phyloP scores from a whole-genome alignment of 306 rosid species.

The Clitoria ternatea region DNA sequence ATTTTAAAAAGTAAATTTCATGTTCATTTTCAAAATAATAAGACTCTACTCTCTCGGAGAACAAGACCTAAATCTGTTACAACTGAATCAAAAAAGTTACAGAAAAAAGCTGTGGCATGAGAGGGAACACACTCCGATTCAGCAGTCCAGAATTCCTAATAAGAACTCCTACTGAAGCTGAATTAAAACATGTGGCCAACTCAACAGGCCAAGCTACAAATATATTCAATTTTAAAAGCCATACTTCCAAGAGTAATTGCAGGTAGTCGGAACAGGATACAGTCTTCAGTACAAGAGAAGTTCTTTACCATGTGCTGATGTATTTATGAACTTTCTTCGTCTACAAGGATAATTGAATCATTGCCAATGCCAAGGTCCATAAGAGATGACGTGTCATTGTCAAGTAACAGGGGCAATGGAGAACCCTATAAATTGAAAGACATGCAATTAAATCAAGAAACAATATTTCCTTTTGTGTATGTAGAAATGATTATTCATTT shows the following conservation, averaged over 20 bases:
- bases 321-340: slow-evolving; percentile 57
- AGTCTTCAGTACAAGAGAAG: slow-evolving; percentile 3
- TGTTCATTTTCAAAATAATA: neutral
- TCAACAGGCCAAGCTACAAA: neutral
- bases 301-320: neutral
- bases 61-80: slow-evolving; percentile 1
- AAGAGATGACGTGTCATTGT: slow-evolving; percentile 68
- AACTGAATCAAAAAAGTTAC: neutral
- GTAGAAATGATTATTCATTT: neutral
- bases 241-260: neutral
- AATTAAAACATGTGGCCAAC: slow-evolving; percentile 6
- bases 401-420: slow-evolving; percentile 72
- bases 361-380: slow-evolving; percentile 70
- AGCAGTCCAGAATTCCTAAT: neutral
- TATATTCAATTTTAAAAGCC: neutral
- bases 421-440: slow-evolving; percentile 55
- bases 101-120: neutral
- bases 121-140: neutral
- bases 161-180: neutral
- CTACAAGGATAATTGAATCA: slow-evolving; percentile 66
- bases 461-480: neutral
- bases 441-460: slow-evolving; percentile 16
- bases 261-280: slow-evolving; percentile 10
- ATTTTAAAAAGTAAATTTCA: neutral
- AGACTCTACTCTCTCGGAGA: neutral